Percentiles rank a stretch among this genome's conserved stretches.
These are phyloP conservation scores for Moelleriella libera DNA, from an alignment of 2,329 filamentous ascomycete genomes.

Conservation along the genomic window DNA sequence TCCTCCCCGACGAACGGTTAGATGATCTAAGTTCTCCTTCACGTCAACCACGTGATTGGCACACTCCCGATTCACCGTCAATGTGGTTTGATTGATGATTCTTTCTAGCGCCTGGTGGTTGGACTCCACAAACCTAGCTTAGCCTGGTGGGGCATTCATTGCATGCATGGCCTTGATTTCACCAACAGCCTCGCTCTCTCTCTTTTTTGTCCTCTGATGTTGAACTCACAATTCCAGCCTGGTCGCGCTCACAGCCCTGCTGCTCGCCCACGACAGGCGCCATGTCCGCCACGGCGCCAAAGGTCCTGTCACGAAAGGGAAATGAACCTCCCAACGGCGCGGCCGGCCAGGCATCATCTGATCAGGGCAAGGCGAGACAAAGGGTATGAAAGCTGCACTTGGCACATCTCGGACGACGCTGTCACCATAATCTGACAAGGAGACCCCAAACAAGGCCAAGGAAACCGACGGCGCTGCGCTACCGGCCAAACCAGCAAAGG, in stretches of 20 bases:
- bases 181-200: too few relatives aligned
- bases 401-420: neutral
- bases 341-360: conserved; percentile 8
- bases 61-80: too few relatives aligned
- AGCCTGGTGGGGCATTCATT: neutral
- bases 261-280: conserved; percentile 13
- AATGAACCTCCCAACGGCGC: conserved; percentile 15
- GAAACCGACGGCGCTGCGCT: conserved; percentile 9
- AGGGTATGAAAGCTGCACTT: neutral
- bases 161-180: neutral
- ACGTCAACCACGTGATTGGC: too few relatives aligned
- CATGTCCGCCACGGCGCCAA: conserved; percentile 21
- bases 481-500: conserved; percentile 9
- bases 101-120: too few relatives aligned
- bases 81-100: too few relatives aligned
- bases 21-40: too few relatives aligned
- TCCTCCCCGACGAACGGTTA: too few relatives aligned
- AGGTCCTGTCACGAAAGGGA: conserved; percentile 20
- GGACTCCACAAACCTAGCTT: too few relatives aligned
- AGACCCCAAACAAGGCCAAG: conserved; percentile 9
- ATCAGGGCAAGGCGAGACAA: conserved; percentile 11
- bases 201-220: too few relatives aligned
- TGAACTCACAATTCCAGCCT: neutral
- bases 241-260: too few relatives aligned
- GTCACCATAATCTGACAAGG: neutral